These are phyloP conservation scores for Claviceps spartinae DNA, from an alignment of 2,329 filamentous ascomycete species.

Conservation along the genomic window DNA sequence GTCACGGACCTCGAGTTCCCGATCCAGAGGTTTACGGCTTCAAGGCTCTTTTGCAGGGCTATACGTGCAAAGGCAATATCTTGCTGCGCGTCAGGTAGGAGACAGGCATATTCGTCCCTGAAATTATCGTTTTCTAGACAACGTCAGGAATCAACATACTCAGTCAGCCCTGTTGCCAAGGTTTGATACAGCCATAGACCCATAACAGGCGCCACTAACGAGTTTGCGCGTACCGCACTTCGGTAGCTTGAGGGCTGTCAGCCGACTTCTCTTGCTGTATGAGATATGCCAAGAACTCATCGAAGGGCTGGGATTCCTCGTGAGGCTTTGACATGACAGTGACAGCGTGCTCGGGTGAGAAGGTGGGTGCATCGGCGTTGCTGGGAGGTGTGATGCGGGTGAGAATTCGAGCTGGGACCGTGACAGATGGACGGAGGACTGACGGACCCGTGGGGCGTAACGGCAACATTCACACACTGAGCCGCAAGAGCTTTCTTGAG, in stretches of 20 bases:
- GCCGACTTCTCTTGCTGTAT: conserved; percentile 38
- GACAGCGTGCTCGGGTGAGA: conserved; percentile 13
- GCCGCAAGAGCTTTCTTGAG: conserved; percentile 41
- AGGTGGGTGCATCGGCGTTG: conserved; percentile 24
- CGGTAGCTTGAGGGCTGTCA: conserved; percentile 17
- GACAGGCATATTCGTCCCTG: conserved; percentile 51
- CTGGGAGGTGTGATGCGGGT: conserved; percentile 10
- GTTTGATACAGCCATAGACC: neutral
- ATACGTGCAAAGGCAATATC: conserved; percentile 61
- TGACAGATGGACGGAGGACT: neutral
- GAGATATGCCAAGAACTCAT: conserved; percentile 47
- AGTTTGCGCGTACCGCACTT: conserved; percentile 62
- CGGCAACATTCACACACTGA: conserved; percentile 56
- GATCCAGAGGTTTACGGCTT: conserved; percentile 75
- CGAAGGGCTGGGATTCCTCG: conserved; percentile 51
- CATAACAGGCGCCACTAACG: conserved; percentile 31
- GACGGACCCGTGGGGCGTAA: conserved; percentile 54
- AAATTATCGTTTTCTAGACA: conserved; percentile 65
- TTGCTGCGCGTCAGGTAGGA: conserved; percentile 49
- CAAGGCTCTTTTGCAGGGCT: conserved; percentile 50
- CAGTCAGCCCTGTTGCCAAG: neutral
- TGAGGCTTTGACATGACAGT: conserved; percentile 57
- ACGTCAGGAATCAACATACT: neutral
- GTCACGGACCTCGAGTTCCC: conserved; percentile 58
- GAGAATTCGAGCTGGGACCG: neutral